These are phyloP conservation scores for Hyphodiscus hymeniophilus DNA, from an alignment of 495 filamentous ascomycete genomes.

Conservation along the genomic window DNA sequence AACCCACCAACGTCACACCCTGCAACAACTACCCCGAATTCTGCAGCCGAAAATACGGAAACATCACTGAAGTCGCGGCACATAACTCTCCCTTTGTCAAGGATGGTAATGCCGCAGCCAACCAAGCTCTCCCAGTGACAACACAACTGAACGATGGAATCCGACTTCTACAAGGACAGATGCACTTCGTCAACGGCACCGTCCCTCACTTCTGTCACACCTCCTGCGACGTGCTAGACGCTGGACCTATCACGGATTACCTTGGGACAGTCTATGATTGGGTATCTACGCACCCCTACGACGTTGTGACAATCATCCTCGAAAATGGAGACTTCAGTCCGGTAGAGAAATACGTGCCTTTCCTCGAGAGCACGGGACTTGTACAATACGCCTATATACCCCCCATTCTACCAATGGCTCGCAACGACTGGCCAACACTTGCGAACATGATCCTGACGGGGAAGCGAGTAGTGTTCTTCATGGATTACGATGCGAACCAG, in stretches of 20 bases:
- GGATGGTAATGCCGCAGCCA: slow-evolving; percentile 54
- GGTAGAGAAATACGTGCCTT: slow-evolving; percentile 15
- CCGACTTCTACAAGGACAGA: slow-evolving; percentile 88
- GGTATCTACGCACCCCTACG: slow-evolving; percentile 73
- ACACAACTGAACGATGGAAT: slow-evolving; percentile 83
- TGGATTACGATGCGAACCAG: slow-evolving; percentile 84
- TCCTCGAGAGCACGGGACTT: slow-evolving; percentile 60
- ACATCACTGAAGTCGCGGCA: slow-evolving; percentile 81
- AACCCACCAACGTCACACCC: slow-evolving; percentile 57
- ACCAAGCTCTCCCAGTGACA: slow-evolving; percentile 64
- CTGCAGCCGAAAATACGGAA: slow-evolving; percentile 75
- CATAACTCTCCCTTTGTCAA: slow-evolving; percentile 81
- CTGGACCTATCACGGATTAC: slow-evolving; percentile 70
- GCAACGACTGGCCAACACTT: slow-evolving; percentile 81
- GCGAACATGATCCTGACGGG: slow-evolving; percentile 65
- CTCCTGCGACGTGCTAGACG: slow-evolving; percentile 75
- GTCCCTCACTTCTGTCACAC: slow-evolving; percentile 63
- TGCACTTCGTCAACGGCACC: slow-evolving; percentile 17
- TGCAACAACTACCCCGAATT: slow-evolving; percentile 86
- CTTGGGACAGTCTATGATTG: slow-evolving; percentile 61
- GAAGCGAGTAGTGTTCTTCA: slow-evolving; percentile 43
- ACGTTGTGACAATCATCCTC: slow-evolving; percentile 82
- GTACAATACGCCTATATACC: slow-evolving; percentile 64
- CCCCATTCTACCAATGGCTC: slow-evolving; percentile 53
- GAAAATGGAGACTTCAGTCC: slow-evolving; percentile 57